Conservation (phyloP, 108 stramenopile species). For the Nitzschia palea region DNA sequence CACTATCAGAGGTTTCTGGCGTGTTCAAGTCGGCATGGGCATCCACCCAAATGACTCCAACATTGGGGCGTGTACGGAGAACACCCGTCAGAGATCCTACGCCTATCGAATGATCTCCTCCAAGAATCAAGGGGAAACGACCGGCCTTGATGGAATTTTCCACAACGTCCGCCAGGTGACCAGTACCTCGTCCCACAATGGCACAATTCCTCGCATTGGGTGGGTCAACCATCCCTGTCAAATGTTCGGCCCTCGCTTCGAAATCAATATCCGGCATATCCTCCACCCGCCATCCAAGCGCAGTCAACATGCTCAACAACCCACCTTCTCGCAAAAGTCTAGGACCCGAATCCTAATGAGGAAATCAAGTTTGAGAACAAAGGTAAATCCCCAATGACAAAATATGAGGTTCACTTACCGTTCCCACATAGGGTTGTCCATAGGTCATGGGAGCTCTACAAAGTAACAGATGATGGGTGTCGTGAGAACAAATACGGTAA, state of each 20-base stretch:
- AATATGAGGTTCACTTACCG: slow-evolving; percentile 38
- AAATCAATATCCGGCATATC: slow-evolving; percentile 79
- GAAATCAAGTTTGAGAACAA: background rate
- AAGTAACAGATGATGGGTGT: background rate
- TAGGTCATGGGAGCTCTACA: slow-evolving; percentile 86
- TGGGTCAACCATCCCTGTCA: background rate
- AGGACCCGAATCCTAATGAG: slow-evolving; percentile 73
- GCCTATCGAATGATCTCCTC: slow-evolving; percentile 98
- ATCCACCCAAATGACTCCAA: slow-evolving; percentile 98
- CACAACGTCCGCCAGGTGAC: slow-evolving; percentile 56
- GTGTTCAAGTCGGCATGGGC: slow-evolving; percentile 99
- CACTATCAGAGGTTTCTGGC: slow-evolving; percentile 83
- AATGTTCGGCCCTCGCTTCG: slow-evolving; percentile 13
- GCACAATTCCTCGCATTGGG: slow-evolving; percentile 72
- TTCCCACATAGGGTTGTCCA: slow-evolving; percentile 89
- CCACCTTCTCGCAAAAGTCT: slow-evolving; percentile 67
- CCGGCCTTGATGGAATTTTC: slow-evolving; percentile 56
- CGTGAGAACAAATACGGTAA: background rate
- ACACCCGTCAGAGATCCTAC: slow-evolving; percentile 92
- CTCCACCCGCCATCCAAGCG: slow-evolving; percentile 86
- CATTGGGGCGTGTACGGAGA: slow-evolving; percentile 78
- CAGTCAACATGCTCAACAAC: slow-evolving; percentile 60
- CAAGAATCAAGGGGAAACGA: slow-evolving; percentile 88
- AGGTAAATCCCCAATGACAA: background rate
- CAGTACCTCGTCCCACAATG: slow-evolving; percentile 57